Base-by-base conservation (phyloP, 2,329 filamentous ascomycete genomes). In the Pseudogymnoascus pannorum region DNA sequence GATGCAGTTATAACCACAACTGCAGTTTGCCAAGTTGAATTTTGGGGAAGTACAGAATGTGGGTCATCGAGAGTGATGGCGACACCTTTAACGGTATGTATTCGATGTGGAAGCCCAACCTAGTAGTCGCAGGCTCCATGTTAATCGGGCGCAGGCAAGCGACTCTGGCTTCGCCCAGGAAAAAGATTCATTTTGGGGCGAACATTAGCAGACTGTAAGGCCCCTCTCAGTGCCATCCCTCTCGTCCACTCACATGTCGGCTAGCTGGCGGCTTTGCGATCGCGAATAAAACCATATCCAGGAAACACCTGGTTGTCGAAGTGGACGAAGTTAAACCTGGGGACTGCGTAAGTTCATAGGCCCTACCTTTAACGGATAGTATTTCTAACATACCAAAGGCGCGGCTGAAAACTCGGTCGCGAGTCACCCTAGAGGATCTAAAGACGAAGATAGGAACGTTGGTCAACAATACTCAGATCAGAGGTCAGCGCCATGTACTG, bases 181-280 rank as follows among this genome's bases (percentile, higher is more conserved):
- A 91, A 91, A 72, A 85, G 84, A 68, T 93, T 94, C 73, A 81
- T 96, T 18, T 90, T 96, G 72, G 93, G 93, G 61, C 86, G 93
- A 65, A 92, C 89, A 36, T 82, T 81, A 64, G 81, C 82, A 61
- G 85, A 88, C 69, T 79, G 85, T 84, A 79, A 67, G 79, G 68
- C 63, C 36, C 62, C 57, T 36, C 26, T 20, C 6, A 12, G 26
- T 31, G 11, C 9, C 4, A 54, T 20, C 5, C 22, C 20, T 31
- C 44, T 60, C 16, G 36, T 66, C 9, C 60, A 18, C n/a, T 7
- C 42, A 16, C 38, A 44, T 24, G 51, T 16, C 36, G 57, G 38
- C 65, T 48, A 89, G 87, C 83, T 60, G 84, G 84, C 2, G 84
- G 82, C 68, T 76, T 89, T 66, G 85, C 83, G 22, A 89, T 96